A percentile compares a stretch with the other conserved stretches of the same genome.
Evolutionary conservation across 768 basidiomycete genomes (phyloP).

Genomic region (Suillus fuscotomentosus): DNA sequence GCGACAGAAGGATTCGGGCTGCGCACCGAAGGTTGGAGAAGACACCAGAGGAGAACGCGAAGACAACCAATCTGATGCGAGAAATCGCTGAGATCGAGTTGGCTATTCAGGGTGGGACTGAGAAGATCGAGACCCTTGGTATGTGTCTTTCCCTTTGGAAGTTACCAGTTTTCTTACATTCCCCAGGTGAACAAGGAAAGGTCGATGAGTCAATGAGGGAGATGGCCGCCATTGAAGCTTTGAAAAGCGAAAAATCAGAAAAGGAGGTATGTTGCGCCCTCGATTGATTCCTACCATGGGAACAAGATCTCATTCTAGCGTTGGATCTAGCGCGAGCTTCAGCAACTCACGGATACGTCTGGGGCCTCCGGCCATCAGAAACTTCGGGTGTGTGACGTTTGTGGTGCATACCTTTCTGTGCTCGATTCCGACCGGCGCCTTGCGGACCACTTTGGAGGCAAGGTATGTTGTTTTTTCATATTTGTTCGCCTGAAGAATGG

Average conservation of each 20-base stretch:
- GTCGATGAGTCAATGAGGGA: slow-evolving; percentile 99
- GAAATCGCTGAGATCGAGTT: slow-evolving; percentile 99
- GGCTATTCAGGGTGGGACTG: slow-evolving; percentile 97
- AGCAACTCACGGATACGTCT: slow-evolving; percentile 95
- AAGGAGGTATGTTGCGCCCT: slow-evolving; percentile 67
- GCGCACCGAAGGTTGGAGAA: slow-evolving; percentile 96
- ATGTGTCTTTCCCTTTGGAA: slow-evolving; percentile 26
- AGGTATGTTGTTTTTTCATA: slow-evolving; percentile 53
- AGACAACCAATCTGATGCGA: slow-evolving; percentile 98
- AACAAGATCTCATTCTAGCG: slow-evolving; percentile 8
- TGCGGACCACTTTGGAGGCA: slow-evolving; percentile 99
- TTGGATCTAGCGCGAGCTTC: slow-evolving; percentile 74
- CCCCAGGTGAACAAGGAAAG: slow-evolving; percentile 92
- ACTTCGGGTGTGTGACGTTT: slow-evolving; percentile 98
- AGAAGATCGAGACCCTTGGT: slow-evolving; percentile 96
- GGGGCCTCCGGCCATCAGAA: slow-evolving; percentile 99
- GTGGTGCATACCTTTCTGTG: slow-evolving; percentile 98
- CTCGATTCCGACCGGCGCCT: slow-evolving; percentile 97
- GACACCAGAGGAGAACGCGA: slow-evolving; percentile 99
- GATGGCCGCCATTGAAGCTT: slow-evolving; percentile 94
- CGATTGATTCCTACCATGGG: slow-evolving; percentile 6
- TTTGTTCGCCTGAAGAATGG: slow-evolving; percentile 20
- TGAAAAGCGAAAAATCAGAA: slow-evolving; percentile 93
- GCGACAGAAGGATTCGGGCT: slow-evolving; percentile 91
- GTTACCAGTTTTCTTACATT: slow-evolving; percentile 3